phyloP scores from a whole-genome alignment of 1,139 yeast genomes.

The Arxiozyma telluris region DNA sequence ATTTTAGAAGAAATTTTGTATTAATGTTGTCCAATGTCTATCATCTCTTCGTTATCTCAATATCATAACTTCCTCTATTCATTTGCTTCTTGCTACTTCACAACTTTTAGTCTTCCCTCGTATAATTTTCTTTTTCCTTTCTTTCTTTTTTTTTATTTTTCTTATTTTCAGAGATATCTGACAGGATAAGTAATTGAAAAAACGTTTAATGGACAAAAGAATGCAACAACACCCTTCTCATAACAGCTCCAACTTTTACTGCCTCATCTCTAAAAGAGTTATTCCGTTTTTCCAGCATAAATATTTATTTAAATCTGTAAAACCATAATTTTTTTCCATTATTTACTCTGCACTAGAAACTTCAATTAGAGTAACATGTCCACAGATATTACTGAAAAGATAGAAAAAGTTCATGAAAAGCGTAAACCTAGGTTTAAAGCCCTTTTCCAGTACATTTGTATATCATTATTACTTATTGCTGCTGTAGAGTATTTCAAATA shows the following conservation, averaged over 20 bases:
- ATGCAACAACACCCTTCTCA: background rate
- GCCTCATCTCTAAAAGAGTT: background rate
- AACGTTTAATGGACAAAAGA: background rate
- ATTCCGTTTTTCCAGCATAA: no score
- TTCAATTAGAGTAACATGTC: background rate
- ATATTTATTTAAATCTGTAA: no score
- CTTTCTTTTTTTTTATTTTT: no score
- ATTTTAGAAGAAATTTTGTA: no score
- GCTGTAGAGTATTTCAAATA: slow-evolving; percentile 36
- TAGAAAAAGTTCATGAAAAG: slow-evolving; percentile 3
- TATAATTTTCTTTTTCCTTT: no score
- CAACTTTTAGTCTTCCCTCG: background rate
- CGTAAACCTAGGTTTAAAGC: slow-evolving; percentile 22
- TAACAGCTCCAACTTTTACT: background rate
- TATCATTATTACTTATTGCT: slow-evolving; percentile 30
- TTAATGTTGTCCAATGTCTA: no score
- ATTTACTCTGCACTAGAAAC: background rate
- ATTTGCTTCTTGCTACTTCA: background rate
- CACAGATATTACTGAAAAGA: slow-evolving; percentile 2
- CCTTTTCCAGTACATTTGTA: slow-evolving; percentile 26
- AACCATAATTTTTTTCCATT: background rate
- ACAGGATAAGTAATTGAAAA: background rate
- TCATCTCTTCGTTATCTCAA: no score
- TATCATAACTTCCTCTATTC: background rate
- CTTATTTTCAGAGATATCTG: background rate